Evolutionary conservation across 495 filamentous ascomycete genomes (phyloP), one percentile per base, ranked within the genome.

Genomic region (Lasiosphaeris hirsuta): DNA sequence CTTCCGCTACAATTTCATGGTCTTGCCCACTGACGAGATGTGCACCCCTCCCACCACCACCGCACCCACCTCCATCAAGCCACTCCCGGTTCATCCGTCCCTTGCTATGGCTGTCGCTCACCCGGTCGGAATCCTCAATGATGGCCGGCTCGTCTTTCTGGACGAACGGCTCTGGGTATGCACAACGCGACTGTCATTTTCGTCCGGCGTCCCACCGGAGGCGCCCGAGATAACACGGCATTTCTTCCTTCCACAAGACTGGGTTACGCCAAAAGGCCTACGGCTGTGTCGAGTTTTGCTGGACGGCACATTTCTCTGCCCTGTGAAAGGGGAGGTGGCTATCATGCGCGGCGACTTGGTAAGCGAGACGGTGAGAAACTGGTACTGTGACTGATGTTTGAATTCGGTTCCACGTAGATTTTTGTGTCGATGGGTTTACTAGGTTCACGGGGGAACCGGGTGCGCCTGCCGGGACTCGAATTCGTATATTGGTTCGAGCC

Each of bases 201-300:
- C 51, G 1, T 9, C 11, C 9, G 36, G 11, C 13, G 3, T 19
- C 30, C 17, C 13, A 8, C 4, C 33, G 7, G 6, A 38, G 13
- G n/a, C 14, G 1, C 14, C 23, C 8, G 44, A 58, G 10, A 15
- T 51, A 7, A 44, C 10, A 15, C 45, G 47, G 3, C 47, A 58
- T n/a, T 58, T 58, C 17, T 58, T 58, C 13, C 0, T 58, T 0
- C 55, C 55, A 1, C 46, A 51, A 0, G 55, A 58, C 19, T 58
- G 55, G 55, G 47, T 51, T 17, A 58, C 55, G 1, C 19, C 23
- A 3, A 14, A 58, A 15, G 47, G 30, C 2, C 55, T 58, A 47
- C 39, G 38, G n/a, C 13, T 51, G 11, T 58, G 55, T 18, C 36
- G 38, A 10, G 9, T 57, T 4, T 19, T 50, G 18, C 37, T 37